Evolutionary conservation across 1,284 basidiomycete species (phyloP).

Genomic region (Apiotrichum gamsii): DNA sequence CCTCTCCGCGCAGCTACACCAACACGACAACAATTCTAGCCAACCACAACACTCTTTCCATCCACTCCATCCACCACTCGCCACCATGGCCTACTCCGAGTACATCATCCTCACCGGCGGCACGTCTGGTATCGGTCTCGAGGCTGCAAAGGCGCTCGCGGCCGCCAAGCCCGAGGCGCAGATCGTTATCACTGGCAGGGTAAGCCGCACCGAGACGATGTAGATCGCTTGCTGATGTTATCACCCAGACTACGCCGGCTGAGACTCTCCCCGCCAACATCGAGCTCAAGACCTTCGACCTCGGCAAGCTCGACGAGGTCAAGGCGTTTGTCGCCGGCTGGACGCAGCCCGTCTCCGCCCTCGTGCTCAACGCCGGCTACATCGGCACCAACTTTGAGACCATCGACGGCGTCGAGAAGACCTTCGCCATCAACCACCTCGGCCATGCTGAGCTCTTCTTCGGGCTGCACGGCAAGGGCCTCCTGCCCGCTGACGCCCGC

Average conservation of each 20-base stretch:
- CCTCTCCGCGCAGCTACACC: too few species aligned
- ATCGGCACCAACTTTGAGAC: too few species aligned
- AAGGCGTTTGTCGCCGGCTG: neutral
- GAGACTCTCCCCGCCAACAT: constrained; percentile 15
- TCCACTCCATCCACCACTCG: too few species aligned
- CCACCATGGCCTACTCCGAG: neutral
- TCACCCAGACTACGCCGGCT: constrained; percentile 15
- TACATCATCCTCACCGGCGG: constrained; percentile 11
- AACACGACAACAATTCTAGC: too few species aligned
- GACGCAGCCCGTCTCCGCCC: neutral
- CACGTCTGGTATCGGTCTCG: constrained; percentile 20
- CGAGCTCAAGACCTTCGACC: constrained; percentile 5
- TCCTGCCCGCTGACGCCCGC: constrained; percentile 8
- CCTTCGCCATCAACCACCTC: constrained; percentile 24
- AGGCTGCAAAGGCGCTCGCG: constrained; percentile 14
- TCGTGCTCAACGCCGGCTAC: constrained; percentile 5
- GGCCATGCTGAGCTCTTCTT: constrained; percentile 24
- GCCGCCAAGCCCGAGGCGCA: constrained; percentile 9
- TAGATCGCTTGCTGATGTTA: too few species aligned
- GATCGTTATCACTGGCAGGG: constrained; percentile 17
- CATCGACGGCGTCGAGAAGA: constrained; percentile 11
- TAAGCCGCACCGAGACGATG: too few species aligned
- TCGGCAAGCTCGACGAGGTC: neutral
- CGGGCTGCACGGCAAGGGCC: constrained; percentile 9
- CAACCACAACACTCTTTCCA: too few species aligned